phyloP scores from a whole-genome alignment of 2,329 filamentous ascomycete species.

The Hymenotorrendiella dingleyae region DNA sequence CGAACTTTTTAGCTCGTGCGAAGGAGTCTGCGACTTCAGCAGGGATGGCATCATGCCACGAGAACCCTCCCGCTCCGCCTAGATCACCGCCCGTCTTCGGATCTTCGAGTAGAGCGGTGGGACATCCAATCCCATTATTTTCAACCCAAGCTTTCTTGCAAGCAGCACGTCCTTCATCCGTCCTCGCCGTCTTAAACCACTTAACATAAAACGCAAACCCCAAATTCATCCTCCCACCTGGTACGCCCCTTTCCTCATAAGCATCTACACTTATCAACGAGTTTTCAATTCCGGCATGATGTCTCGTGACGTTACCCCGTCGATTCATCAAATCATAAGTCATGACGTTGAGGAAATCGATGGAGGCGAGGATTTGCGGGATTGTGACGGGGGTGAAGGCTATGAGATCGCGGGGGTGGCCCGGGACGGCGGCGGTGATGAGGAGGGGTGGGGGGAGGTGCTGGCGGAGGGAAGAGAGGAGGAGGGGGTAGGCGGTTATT shows the following conservation, averaged over 20 bases:
- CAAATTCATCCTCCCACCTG: slow-evolving; percentile 49
- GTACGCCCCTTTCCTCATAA: slow-evolving; percentile 50
- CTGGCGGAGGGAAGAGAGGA: slow-evolving; percentile 52
- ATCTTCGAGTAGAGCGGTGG: slow-evolving; percentile 51
- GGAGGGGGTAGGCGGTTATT: slow-evolving; percentile 55
- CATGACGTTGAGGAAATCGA: slow-evolving; percentile 68
- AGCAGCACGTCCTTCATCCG: slow-evolving; percentile 26
- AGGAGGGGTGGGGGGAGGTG: slow-evolving; percentile 52
- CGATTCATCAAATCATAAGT: slow-evolving; percentile 67
- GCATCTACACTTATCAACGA: slow-evolving; percentile 50
- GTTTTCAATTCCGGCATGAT: slow-evolving; percentile 57
- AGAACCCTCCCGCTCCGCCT: slow-evolving; percentile 52
- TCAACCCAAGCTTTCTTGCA: neutral
- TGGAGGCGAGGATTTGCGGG: slow-evolving; percentile 49
- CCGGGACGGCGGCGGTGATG: slow-evolving; percentile 64
- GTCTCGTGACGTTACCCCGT: slow-evolving; percentile 55
- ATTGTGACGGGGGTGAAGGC: slow-evolving; percentile 55
- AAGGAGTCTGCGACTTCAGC: slow-evolving; percentile 52
- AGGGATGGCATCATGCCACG: slow-evolving; percentile 52
- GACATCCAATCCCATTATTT: slow-evolving; percentile 40
- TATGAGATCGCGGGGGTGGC: slow-evolving; percentile 58
- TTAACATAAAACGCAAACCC: slow-evolving; percentile 65
- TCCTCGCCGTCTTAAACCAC: slow-evolving; percentile 48
- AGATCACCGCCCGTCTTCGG: slow-evolving; percentile 50
- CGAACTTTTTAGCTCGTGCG: slow-evolving; percentile 44